Evolutionary conservation across 1,284 basidiomycete species (phyloP), one percentile per base, ranked within the genome.

Genomic region (Peniophora sp.): DNA sequence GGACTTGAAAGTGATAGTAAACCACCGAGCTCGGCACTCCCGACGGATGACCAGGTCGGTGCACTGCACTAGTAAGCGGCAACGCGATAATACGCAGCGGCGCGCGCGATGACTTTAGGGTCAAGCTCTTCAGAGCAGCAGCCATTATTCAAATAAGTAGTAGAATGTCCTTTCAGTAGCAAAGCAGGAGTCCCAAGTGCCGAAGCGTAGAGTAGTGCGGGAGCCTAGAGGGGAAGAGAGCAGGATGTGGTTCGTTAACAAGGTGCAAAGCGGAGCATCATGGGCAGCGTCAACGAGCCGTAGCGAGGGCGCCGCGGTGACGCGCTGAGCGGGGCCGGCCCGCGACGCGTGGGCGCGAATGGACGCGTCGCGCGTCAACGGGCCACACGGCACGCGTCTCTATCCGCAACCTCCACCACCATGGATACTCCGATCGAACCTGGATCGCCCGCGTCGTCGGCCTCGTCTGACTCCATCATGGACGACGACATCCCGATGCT

Each of bases 71-170:
- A 2, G 69, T 61, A 51, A 77, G 63, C 41, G 74, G 74, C 6
- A 77, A 65, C 47, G 75, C 72, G 51, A 78, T 65, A 54, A 77
- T 75, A 51, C 74, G 74, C 65, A 76, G 62, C 11, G 67, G 61
- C 44, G 63, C 63, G 52, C 57, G 64, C 38, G 59, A 55, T 48
- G 59, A 63, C 16, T 55, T 50, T 43, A 58, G 22, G 14, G 58
- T 17, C 43, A 58, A 63, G 66, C 69, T 70, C 34, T 36, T 44
- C 27, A 32, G 27, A 14, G 39, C 35, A 22, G 20, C 16, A 16
- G 39, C 39, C 32, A 12, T 27, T 22, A 20, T 17, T 17, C 27
- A 45, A 34, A 19, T 19, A 16, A 22, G 24, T 34, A 25, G 16
- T 24, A n/a, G 46, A 3, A 20, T 36, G 19, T 24, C 20, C 10